Evolutionary conservation across 2,329 filamentous ascomycete species (phyloP), one percentile per base, ranked within the genome.

Genomic region (Pseudogymnoascus sp.): DNA sequence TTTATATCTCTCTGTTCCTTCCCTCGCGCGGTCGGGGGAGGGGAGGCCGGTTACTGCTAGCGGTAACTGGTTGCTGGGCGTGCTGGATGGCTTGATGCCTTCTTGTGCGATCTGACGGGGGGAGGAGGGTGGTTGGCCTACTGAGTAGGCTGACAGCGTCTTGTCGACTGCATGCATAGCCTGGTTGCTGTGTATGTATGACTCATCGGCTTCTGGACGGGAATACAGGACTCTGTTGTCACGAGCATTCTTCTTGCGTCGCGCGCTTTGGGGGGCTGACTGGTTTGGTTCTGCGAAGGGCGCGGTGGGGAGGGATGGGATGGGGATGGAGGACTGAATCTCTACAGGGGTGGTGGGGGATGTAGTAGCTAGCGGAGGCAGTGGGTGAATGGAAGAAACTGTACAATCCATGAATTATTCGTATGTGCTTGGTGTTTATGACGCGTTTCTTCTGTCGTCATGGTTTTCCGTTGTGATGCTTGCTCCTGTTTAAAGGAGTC

Each of bases 281-380:
- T 55, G 49, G 49, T 33, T 55, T 55, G 49, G 49, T 55, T 55
- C 25, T 55, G 3, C 12, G 45, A 55, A 55, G 49, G 49, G 49
- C 25, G 49, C 2, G 45, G 2, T 9, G 7, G 12, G 7, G 38
- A 16, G 28, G 49, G n/a, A 19, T 30, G n/a, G 23, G 38, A 12
- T 45, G 23, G 25, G 23, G 25, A n/a, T 55, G 45, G 8, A 9
- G 45, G 45, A 33, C 9, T 16, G 23, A 11, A 28, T 52, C 23
- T 30, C 16, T 49, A 28, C 25, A 14, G 23, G 39, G 14, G 22
- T 28, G 14, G 42, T 9, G 39, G n/a, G 45, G 23, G 45, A 14
- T 28, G 42, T 14, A 28, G 49, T 55, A 55, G 49, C 49, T 55
- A 55, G 49, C 2, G 19, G 2, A n/a, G 2, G 49, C 5, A 11